A percentile compares a stretch with the other conserved stretches of the same genome.
These are phyloP conservation scores for Yarrowia deformans DNA, from an alignment of 805 yeast species.

Conservation along the genomic window DNA sequence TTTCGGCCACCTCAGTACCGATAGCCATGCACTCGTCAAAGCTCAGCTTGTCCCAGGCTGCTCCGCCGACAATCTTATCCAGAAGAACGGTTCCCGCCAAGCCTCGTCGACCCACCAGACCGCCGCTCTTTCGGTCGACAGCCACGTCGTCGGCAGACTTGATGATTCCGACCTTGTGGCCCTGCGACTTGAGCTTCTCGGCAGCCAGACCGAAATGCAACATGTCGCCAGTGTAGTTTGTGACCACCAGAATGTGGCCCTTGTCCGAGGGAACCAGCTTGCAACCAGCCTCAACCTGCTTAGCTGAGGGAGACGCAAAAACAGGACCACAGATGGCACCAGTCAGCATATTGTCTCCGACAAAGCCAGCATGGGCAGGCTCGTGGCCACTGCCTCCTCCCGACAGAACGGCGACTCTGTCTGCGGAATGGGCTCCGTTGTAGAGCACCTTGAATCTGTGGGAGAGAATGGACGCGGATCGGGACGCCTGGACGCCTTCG, in stretches of 20 bases:
- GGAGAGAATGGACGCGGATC: constrained; percentile 52
- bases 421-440: constrained; percentile 45
- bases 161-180: constrained; percentile 73
- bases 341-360: constrained; percentile 83
- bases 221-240: constrained; percentile 94
- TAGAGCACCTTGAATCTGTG: constrained; percentile 54
- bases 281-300: constrained; percentile 78
- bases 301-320: constrained; percentile 94
- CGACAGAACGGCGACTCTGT: constrained; percentile 56
- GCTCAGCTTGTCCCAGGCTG: constrained; percentile 55
- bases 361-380: constrained; percentile 91
- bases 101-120: constrained; percentile 67
- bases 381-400: constrained; percentile 64
- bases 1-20: constrained; percentile 67
- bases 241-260: constrained; percentile 81
- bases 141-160: constrained; percentile 93
- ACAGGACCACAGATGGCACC: constrained; percentile 90
- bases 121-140: constrained; percentile 86
- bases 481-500: constrained; percentile 53
- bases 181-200: constrained; percentile 83
- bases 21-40: constrained; percentile 62
- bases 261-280: constrained; percentile 61
- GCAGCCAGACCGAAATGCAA: constrained; percentile 91
- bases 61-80: constrained; percentile 86
- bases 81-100: constrained; percentile 89